Base-by-base conservation (phyloP, 176 grass and related monocot species). In the Hsuehochloa calcarea region DNA sequence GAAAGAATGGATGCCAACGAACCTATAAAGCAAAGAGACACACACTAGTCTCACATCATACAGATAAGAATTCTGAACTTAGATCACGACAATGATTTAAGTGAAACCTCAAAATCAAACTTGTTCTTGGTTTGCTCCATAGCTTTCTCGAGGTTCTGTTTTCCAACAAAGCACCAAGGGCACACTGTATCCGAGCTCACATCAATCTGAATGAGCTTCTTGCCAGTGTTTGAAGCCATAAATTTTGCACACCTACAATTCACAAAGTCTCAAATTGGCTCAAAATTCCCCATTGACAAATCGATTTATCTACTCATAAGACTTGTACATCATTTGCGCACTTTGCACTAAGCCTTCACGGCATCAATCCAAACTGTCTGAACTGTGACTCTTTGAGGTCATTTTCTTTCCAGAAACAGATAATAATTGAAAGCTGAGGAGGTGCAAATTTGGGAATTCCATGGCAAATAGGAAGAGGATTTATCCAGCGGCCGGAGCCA, bases 91-190 rank as follows among this genome's bases (percentile, higher is more conserved):
- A 66, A 46, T 41, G 8, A 44, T 76, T 79, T 12, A 29, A 69
- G 11, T 70, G 25, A 54, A 92, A 98, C 96, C 96, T 98, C 87
- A 44, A 98, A 98, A 85, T 98, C 77, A 45, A 92, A 95, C 49
- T 79, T 88, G 80, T 94, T 88, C 79, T 82, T 98, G 67, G 38
- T 91, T 80, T 93, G 74, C 11, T 95, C 91, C 81, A 95, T 98
- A 34, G 96, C 93, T 88, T 81, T 98, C 19, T 94, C 85, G 22
- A 98, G 96, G 70, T 98, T 93, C 79, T 81, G 80, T 81, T 98
- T 98, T 10, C 93, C 93, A 13, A 98, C 90, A 78, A 98, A 95
- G 84, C 96, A 98, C 93, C 96, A 98, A n/a, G 96, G 96, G 79
- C 96, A 98, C 45, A 98, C 93, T 10, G 89, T 94, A 83, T 98